Conservation (phyloP, 1,284 basidiomycete genomes). For the Kalmanozyma brasiliensis region DNA sequence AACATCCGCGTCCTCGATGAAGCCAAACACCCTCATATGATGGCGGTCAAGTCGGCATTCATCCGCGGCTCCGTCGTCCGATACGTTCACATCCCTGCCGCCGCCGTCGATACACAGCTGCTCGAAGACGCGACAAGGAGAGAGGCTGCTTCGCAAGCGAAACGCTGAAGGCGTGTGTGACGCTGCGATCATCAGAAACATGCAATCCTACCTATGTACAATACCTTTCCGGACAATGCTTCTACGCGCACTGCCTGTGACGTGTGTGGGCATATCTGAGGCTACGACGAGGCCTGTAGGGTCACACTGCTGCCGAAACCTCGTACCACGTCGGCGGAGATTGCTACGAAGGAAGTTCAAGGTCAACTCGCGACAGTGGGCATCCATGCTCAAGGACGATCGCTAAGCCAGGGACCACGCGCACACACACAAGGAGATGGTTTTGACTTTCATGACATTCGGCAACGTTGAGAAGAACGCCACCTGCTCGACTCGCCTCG, state of each 20-base stretch:
- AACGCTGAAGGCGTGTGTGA: constrained; percentile 30
- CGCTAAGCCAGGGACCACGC: too few relatives aligned
- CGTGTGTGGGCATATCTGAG: not conserved
- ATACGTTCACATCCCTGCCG: constrained; percentile 92
- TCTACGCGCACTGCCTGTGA: too few relatives aligned
- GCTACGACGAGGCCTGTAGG: too few relatives aligned
- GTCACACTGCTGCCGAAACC: too few relatives aligned
- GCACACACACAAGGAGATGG: constrained; percentile 3
- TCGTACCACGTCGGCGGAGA: too few relatives aligned
- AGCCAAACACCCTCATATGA: constrained; percentile 95
- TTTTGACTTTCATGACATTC: constrained; percentile 51
- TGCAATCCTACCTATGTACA: constrained; percentile 16
- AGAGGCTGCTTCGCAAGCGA: constrained; percentile 64
- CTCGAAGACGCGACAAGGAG: constrained; percentile 96
- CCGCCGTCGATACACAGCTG: constrained; percentile 93
- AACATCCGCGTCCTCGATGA: constrained; percentile 93
- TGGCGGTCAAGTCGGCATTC: constrained; percentile 98
- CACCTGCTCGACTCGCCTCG: constrained; percentile 8
- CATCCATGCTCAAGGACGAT: too few relatives aligned
- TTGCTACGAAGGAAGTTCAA: too few relatives aligned
- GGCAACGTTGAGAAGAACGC: constrained; percentile 33
- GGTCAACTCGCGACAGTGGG: too few relatives aligned
- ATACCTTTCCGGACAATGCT: constrained; percentile 3
- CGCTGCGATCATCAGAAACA: not conserved
- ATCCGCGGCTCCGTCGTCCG: constrained; percentile 98